Evolutionary conservation across 306 rosid species (phyloP).

Genomic region (Trichosanthes cucumerina): DNA sequence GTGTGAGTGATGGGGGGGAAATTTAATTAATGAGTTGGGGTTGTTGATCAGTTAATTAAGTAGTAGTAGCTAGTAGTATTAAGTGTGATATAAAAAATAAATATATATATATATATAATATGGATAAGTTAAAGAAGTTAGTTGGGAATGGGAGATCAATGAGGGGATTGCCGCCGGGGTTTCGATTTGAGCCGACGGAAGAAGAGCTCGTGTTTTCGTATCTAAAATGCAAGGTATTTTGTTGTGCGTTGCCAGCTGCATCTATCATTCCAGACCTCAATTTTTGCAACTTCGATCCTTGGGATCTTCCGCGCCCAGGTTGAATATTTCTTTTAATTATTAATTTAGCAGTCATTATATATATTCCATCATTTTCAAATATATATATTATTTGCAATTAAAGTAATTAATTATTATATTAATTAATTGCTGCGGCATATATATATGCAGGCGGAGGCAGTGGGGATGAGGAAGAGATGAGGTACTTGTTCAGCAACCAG

Average conservation of each 20-base stretch:
- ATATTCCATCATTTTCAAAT: too few species aligned
- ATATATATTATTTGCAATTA: too few species aligned
- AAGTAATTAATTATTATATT: too few species aligned
- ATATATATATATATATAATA: not conserved
- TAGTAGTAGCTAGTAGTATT: too few species aligned
- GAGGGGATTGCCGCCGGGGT: conserved; percentile 82
- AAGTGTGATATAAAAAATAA: too few species aligned
- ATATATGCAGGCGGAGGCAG: too few species aligned
- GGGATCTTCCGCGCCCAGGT: conserved; percentile 68
- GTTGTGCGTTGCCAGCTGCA: conserved; percentile 68
- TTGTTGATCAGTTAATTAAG: too few species aligned
- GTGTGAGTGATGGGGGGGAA: too few species aligned
- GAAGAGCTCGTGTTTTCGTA: conserved; percentile 84
- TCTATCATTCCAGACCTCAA: conserved; percentile 72
- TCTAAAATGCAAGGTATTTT: conserved; percentile 59
- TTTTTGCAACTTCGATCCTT: conserved; percentile 62
- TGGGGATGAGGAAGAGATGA: conserved; percentile 48
- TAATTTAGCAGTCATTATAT: too few species aligned
- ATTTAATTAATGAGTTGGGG: too few species aligned
- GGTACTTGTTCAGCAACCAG: conserved; percentile 47
- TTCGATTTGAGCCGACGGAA: conserved; percentile 90
- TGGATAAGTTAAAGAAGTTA: conserved; percentile 37
- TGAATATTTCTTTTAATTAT: too few species aligned
- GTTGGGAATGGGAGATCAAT: conserved; percentile 42
- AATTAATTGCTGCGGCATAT: too few species aligned